Evolutionary conservation across 306 rosid species (phyloP).

Genomic region (Gynostemma pentaphyllum): DNA sequence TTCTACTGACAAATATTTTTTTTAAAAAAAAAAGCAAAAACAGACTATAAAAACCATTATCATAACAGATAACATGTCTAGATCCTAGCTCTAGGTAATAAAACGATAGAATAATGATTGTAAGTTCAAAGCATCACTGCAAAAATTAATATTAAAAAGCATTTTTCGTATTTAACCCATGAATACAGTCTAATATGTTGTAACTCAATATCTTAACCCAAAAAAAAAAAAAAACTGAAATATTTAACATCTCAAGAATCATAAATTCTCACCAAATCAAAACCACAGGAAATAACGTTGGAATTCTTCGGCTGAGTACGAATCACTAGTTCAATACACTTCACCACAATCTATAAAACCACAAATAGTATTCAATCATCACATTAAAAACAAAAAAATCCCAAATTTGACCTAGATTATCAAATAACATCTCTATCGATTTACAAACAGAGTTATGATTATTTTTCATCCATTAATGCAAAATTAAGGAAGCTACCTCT

Average conservation of each 20-base stretch:
- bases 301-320: slow-evolving; percentile 4
- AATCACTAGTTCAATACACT: slow-evolving; percentile 32
- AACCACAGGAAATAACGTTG: slow-evolving; percentile 53
- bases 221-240: background rate
- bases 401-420: background rate
- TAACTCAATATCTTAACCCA: background rate
- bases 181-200: background rate
- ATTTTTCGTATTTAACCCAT: background rate
- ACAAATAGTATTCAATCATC: background rate
- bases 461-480: background rate
- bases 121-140: background rate
- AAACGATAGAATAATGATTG: background rate
- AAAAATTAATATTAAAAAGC: background rate
- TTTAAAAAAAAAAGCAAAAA: background rate
- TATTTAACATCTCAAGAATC: background rate
- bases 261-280: slow-evolving; percentile 28
- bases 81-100: background rate
- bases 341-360: slow-evolving; percentile 45
- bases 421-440: background rate
- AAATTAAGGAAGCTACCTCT: slow-evolving; percentile 25
- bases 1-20: background rate
- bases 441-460: background rate
- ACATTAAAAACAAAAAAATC: background rate
- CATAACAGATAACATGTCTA: background rate
- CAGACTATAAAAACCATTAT: background rate